A percentile compares a stretch with the other conserved stretches of the same genome.
Evolutionary conservation across 1,139 yeast genomes (phyloP).

Genomic region (Casaregolazyma suthepensis): DNA sequence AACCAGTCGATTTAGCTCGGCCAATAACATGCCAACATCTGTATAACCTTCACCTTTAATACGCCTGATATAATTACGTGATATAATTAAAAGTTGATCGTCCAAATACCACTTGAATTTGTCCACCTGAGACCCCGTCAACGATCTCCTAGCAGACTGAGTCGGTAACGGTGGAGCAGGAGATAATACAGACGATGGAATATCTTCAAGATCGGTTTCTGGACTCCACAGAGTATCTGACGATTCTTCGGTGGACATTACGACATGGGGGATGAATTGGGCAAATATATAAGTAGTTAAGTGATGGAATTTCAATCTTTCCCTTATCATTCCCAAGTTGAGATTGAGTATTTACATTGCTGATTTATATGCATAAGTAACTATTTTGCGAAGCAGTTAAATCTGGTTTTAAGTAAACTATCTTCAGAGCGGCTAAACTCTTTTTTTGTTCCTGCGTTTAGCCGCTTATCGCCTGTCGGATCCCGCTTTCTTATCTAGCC

Average conservation of each 20-base stretch:
- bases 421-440: neutral
- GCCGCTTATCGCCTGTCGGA: neutral
- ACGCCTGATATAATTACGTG: conserved; percentile 59
- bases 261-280: neutral
- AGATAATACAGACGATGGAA: conserved; percentile 8
- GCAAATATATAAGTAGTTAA: neutral
- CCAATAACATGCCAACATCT: conserved; percentile 38
- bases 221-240: conserved; percentile 1
- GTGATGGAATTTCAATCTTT: neutral
- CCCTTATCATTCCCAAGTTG: neutral
- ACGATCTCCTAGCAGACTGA: conserved; percentile 8
- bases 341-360: too few relatives aligned
- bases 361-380: too few relatives aligned
- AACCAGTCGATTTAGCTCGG: conserved; percentile 43
- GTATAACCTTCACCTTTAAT: conserved; percentile 39
- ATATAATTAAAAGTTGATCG: conserved; percentile 49
- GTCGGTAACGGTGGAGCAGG: conserved; percentile 3
- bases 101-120: conserved; percentile 58
- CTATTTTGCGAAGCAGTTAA: too few relatives aligned
- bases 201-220: conserved; percentile 9
- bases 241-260: neutral
- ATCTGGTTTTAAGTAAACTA: neutral
- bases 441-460: neutral
- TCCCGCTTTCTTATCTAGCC: neutral
- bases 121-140: conserved; percentile 47